Evolutionary conservation across 768 basidiomycete species (phyloP).

Genomic region (Austroboletus festivus): DNA sequence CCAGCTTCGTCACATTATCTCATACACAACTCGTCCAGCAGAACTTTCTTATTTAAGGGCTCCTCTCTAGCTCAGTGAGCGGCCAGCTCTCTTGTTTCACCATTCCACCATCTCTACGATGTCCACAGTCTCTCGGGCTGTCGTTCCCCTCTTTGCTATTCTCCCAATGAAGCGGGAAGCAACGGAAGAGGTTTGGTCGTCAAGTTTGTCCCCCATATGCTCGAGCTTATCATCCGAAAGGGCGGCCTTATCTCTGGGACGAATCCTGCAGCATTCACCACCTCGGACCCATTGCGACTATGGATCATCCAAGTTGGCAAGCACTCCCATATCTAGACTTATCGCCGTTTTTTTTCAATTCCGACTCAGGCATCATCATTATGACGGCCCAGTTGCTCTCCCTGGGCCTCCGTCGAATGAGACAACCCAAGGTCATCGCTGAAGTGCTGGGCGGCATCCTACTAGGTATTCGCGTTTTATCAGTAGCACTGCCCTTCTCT

Average conservation of each 20-base stretch:
- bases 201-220: not conserved
- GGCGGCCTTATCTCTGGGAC: slow-evolving; percentile 74
- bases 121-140: too few relatives aligned
- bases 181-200: slow-evolving; percentile 21
- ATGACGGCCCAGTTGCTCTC: slow-evolving; percentile 73
- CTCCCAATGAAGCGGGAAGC: slow-evolving; percentile 17
- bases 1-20: too few relatives aligned
- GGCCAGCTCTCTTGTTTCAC: too few relatives aligned
- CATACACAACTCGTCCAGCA: too few relatives aligned
- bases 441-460: slow-evolving; percentile 88
- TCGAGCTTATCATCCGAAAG: slow-evolving; percentile 35
- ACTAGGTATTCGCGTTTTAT: slow-evolving; percentile 59
- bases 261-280: slow-evolving; percentile 66
- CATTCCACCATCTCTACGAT: too few relatives aligned
- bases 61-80: too few relatives aligned
- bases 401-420: slow-evolving; percentile 62
- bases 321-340: too few relatives aligned
- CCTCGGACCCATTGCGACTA: slow-evolving; percentile 65
- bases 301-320: slow-evolving; percentile 80
- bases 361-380: slow-evolving; percentile 90
- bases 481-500: slow-evolving; percentile 33
- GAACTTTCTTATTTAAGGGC: too few relatives aligned
- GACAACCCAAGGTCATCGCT: slow-evolving; percentile 83
- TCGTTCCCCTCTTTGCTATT: too few relatives aligned
- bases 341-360: too few relatives aligned